These are phyloP conservation scores for Candida awuae DNA, from an alignment of 805 yeast genomes.

Conservation along the genomic window DNA sequence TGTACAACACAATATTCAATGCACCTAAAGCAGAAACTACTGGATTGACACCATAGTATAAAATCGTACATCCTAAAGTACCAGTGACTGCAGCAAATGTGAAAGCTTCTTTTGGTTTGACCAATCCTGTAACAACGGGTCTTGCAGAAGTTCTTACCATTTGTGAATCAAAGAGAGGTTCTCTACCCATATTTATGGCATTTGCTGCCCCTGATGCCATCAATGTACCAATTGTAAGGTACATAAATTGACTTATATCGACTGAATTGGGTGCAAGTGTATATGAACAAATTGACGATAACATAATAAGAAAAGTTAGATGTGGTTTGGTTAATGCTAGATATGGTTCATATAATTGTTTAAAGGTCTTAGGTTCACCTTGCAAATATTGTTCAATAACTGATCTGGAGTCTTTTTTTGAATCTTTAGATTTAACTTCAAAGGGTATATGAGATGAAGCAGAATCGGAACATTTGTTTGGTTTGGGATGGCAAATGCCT, in stretches of 20 bases:
- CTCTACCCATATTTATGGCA: constrained; percentile 95
- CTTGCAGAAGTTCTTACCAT: constrained; percentile 86
- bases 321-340: constrained; percentile 85
- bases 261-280: constrained; percentile 85
- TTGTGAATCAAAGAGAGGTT: constrained; percentile 76
- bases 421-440: constrained; percentile 39
- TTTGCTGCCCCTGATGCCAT: constrained; percentile 90
- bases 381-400: constrained; percentile 18
- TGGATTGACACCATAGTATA: constrained; percentile 78
- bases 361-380: constrained; percentile 26
- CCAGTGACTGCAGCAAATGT: constrained; percentile 74
- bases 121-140: constrained; percentile 81
- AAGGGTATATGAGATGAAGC: constrained; percentile 40
- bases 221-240: constrained; percentile 77
- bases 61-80: constrained; percentile 53
- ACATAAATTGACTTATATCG: constrained; percentile 58
- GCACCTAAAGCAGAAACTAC: constrained; percentile 78
- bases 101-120: constrained; percentile 72
- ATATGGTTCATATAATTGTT: constrained; percentile 49
- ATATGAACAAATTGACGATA: constrained; percentile 88
- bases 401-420: constrained; percentile 13
- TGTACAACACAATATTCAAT: constrained; percentile 70
- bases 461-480: neutral
- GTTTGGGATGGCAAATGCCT: constrained; percentile 34
- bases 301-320: constrained; percentile 76